These are phyloP conservation scores for Colletotrichum tamarilloi DNA, from an alignment of 2,329 filamentous ascomycete genomes.

Conservation along the genomic window DNA sequence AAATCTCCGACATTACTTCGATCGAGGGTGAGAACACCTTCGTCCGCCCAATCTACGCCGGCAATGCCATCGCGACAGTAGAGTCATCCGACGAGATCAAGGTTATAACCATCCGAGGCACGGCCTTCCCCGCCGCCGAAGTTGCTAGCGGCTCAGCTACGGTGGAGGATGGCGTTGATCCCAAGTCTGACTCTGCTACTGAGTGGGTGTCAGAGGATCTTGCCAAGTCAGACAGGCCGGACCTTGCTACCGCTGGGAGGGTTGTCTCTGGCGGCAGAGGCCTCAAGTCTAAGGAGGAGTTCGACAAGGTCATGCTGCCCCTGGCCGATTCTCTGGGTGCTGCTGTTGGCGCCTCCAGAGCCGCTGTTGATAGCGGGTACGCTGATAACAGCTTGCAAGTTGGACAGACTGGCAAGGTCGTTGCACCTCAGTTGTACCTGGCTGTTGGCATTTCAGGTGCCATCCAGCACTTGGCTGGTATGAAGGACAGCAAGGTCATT, in stretches of 20 bases:
- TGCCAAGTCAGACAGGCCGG: constrained; percentile 91
- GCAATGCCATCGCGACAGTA: constrained; percentile 96
- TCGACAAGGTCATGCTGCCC: constrained; percentile 91
- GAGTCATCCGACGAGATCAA: constrained; percentile 89
- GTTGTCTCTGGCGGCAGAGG: constrained; percentile 96
- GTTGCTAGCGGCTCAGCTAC: constrained; percentile 78
- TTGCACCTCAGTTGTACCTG: constrained; percentile 94
- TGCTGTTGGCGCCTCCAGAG: constrained; percentile 94
- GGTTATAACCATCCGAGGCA: constrained; percentile 91
- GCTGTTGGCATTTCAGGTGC: constrained; percentile 96
- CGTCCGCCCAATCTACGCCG: constrained; percentile 95
- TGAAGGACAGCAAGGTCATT: constrained; percentile 99
- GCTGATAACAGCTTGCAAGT: constrained; percentile 99
- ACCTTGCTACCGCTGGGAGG: constrained; percentile 87
- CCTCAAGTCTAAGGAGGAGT: constrained; percentile 97
- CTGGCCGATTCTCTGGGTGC: constrained; percentile 93
- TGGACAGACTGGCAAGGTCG: constrained; percentile 98
- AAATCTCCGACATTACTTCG: constrained; percentile 89
- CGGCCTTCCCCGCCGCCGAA: constrained; percentile 84
- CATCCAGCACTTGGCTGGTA: constrained; percentile 97
- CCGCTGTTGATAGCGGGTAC: constrained; percentile 96
- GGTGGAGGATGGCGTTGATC: constrained; percentile 85
- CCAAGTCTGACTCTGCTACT: constrained; percentile 77
- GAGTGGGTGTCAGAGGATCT: constrained; percentile 97
- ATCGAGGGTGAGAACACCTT: constrained; percentile 95